These are phyloP conservation scores for Hysterangium stoloniferum DNA, from an alignment of 768 basidiomycete genomes.

Conservation along the genomic window DNA sequence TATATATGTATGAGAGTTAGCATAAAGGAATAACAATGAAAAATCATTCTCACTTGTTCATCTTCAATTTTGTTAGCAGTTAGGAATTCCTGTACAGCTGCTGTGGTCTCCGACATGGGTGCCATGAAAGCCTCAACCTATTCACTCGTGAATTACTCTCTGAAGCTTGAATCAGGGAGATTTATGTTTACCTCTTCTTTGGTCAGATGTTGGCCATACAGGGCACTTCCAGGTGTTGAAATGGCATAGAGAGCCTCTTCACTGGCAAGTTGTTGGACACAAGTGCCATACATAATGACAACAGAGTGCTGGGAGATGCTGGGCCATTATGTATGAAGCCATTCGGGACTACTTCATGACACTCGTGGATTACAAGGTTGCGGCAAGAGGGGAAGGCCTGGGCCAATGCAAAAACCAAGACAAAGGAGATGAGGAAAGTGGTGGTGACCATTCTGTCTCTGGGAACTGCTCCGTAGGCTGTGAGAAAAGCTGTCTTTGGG, in stretches of 20 bases:
- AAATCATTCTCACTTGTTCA: too few relatives aligned
- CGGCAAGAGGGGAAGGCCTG: neutral
- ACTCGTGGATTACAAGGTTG: conserved; percentile 23
- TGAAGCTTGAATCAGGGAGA: neutral
- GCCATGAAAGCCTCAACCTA: conserved; percentile 25
- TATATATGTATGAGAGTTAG: too few relatives aligned
- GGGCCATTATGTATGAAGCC: conserved; percentile 24
- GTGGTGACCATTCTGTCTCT: conserved; percentile 8
- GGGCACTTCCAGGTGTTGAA: conserved; percentile 28
- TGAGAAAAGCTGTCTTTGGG: too few relatives aligned
- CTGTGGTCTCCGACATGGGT: conserved; percentile 19
- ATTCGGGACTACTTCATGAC: conserved; percentile 19
- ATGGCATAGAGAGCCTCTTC: conserved; percentile 30
- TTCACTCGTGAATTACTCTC: neutral
- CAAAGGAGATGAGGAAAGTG: neutral
- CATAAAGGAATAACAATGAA: too few relatives aligned
- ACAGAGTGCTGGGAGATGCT: conserved; percentile 22
- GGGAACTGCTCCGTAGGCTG: too few relatives aligned
- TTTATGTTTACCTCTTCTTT: conserved; percentile 29
- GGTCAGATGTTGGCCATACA: conserved; percentile 31
- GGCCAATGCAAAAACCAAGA: conserved; percentile 5
- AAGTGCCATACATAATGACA: conserved; percentile 32
- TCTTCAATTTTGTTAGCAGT: too few relatives aligned
- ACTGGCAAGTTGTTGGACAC: conserved; percentile 26
- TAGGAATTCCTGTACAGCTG: conserved; percentile 21